phyloP scores from a whole-genome alignment of 352 stramenopile genomes.

The Globisporangium cylindrosporum region DNA sequence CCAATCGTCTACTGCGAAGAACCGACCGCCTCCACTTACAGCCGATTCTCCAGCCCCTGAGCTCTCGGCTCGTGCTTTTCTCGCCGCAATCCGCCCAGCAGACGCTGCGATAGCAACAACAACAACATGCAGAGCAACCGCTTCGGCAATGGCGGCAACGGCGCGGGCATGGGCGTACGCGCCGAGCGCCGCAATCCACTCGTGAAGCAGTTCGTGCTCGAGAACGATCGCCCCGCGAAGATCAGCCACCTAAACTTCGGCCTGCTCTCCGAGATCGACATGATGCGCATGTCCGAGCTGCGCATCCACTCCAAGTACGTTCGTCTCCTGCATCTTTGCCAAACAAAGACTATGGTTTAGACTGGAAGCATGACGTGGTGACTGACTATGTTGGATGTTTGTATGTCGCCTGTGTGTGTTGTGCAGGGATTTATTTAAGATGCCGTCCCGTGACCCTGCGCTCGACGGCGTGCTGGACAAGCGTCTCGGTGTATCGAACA shows the following conservation, averaged over 20 bases:
- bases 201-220: conserved; percentile 88
- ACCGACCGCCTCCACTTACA: background rate
- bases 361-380: background rate
- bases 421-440: conserved; percentile 95
- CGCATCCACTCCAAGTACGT: conserved; percentile 86
- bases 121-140: conserved; percentile 38
- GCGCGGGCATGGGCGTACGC: conserved; percentile 21
- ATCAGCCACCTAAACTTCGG: conserved; percentile 99
- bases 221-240: conserved; percentile 89
- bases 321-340: too few relatives aligned
- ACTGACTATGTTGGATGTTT: background rate
- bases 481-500: conserved; percentile 97
- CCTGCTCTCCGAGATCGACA: conserved; percentile 93
- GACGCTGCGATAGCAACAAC: background rate
- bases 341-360: too few relatives aligned
- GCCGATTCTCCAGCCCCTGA: background rate
- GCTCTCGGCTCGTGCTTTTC: background rate
- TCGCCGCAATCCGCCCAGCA: background rate
- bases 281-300: conserved; percentile 95
- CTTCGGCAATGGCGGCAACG: conserved; percentile 16
- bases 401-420: background rate
- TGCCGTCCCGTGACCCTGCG: conserved; percentile 93
- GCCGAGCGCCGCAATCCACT: conserved; percentile 78
- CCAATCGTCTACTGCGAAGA: background rate
- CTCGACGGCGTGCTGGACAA: conserved; percentile 94